Conservation (phyloP, 176 grass and related monocot genomes). For the Zea luxurians region DNA sequence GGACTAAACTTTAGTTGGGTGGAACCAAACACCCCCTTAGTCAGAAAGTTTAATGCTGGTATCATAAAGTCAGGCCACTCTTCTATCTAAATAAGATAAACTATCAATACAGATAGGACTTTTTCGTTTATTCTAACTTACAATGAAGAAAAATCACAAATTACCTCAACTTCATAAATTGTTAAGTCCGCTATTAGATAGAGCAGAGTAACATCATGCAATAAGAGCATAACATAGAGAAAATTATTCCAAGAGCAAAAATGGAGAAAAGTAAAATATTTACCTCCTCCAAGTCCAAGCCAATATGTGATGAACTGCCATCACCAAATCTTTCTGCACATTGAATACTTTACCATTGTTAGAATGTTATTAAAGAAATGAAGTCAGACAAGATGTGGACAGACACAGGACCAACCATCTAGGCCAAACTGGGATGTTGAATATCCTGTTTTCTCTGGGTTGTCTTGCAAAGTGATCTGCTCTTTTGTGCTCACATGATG, state of each 20-base stretch:
- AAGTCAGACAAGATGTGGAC: conserved; percentile 30
- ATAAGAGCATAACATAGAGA: neutral
- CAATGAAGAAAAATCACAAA: neutral
- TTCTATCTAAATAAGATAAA: conserved; percentile 26
- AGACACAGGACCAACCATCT: conserved; percentile 75
- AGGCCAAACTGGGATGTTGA: conserved; percentile 88
- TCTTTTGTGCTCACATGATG: conserved; percentile 97
- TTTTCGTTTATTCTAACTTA: conserved; percentile 1
- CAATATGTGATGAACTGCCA: conserved; percentile 94
- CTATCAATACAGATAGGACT: neutral
- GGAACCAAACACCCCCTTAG: too few species aligned
- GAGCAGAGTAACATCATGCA: conserved; percentile 4
- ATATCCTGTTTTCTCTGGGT: conserved; percentile 73
- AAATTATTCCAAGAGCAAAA: neutral
- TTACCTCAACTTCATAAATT: conserved; percentile 11
- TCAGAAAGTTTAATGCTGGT: conserved; percentile 17
- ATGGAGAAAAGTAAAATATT: neutral
- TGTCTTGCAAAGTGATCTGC: conserved; percentile 99
- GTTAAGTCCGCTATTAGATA: neutral
- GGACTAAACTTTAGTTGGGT: too few species aligned
- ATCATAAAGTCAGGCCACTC: conserved; percentile 1
- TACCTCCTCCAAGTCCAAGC: conserved; percentile 98
- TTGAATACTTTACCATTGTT: conserved; percentile 28
- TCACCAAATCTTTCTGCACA: conserved; percentile 96
- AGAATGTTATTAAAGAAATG: conserved; percentile 26